Percentiles rank a stretch among this genome's conserved stretches.
phyloP scores from a whole-genome alignment of 768 basidiomycete species.

The Boletus edulis region DNA sequence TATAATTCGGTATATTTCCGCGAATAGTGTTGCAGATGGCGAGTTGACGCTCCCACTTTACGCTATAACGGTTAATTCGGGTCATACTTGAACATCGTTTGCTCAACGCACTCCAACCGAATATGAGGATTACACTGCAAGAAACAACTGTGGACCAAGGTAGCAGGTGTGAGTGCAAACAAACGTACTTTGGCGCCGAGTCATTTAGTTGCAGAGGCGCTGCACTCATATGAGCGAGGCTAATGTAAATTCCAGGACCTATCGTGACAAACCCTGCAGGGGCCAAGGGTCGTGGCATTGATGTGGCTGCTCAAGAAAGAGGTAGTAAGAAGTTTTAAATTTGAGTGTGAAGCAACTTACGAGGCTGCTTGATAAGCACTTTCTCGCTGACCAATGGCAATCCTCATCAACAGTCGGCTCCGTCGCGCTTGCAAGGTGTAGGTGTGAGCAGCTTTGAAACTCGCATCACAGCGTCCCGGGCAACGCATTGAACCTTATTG shows the following conservation, averaged over 20 bases:
- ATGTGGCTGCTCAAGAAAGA: not conserved
- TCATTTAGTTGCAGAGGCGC: not conserved
- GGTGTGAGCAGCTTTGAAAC: too few relatives aligned
- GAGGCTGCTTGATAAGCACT: too few relatives aligned
- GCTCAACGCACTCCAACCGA: conserved; percentile 27
- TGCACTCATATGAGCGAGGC: not conserved
- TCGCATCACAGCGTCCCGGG: too few relatives aligned
- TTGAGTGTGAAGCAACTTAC: too few relatives aligned
- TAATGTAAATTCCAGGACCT: not conserved
- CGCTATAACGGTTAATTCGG: not conserved
- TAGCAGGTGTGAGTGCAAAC: not conserved
- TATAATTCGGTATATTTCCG: conserved; percentile 24
- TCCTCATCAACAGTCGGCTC: too few relatives aligned
- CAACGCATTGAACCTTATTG: too few relatives aligned
- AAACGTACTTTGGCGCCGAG: conserved; percentile 21
- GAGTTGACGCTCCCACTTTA: conserved; percentile 27
- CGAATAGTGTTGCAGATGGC: conserved; percentile 26
- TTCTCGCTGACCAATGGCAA: too few relatives aligned
- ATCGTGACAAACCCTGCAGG: conserved; percentile 2
- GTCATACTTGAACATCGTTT: not conserved
- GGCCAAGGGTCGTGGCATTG: not conserved
- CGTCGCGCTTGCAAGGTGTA: too few relatives aligned
- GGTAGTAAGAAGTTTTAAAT: not conserved
- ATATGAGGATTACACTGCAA: conserved; percentile 27
- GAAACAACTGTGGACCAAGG: not conserved